These are phyloP conservation scores for Pseudonitzschia multistriata DNA, from an alignment of 108 stramenopile genomes.

Conservation along the genomic window DNA sequence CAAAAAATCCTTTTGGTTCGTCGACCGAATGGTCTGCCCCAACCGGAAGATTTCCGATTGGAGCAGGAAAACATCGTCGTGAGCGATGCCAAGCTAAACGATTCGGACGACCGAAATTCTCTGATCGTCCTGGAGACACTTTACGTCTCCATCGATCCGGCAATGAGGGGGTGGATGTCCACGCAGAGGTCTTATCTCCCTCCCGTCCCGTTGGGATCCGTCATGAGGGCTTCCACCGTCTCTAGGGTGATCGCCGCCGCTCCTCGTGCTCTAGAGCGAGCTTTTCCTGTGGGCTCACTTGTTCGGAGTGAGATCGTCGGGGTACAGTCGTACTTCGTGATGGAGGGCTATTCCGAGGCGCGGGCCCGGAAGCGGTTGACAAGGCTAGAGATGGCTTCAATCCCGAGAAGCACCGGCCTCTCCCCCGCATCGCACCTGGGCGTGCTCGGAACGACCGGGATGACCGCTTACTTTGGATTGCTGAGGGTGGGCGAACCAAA, in stretches of 20 bases:
- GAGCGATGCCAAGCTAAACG: neutral
- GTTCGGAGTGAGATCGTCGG: slow-evolving; percentile 6
- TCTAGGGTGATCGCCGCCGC: neutral
- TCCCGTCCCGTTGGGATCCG: neutral
- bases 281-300: neutral
- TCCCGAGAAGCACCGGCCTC: neutral
- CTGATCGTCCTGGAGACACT: neutral
- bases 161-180: slow-evolving; percentile 14
- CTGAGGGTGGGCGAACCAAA: slow-evolving; percentile 20
- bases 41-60: slow-evolving; percentile 14
- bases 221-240: slow-evolving; percentile 6
- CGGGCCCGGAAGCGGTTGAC: neutral
- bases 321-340: neutral
- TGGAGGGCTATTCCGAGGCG: neutral
- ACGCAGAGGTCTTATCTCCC: neutral
- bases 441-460: slow-evolving; percentile 37
- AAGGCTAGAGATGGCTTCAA: neutral
- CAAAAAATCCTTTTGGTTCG: neutral
- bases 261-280: neutral
- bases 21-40: slow-evolving; percentile 4
- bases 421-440: slow-evolving; percentile 5
- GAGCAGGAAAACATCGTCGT: neutral
- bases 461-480: slow-evolving; percentile 46
- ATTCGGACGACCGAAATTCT: neutral
- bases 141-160: slow-evolving; percentile 8